Percentiles rank a stretch among this genome's conserved stretches.
These are phyloP conservation scores for Penicillium expansum DNA, from an alignment of 2,329 filamentous ascomycete species.

Conservation along the genomic window DNA sequence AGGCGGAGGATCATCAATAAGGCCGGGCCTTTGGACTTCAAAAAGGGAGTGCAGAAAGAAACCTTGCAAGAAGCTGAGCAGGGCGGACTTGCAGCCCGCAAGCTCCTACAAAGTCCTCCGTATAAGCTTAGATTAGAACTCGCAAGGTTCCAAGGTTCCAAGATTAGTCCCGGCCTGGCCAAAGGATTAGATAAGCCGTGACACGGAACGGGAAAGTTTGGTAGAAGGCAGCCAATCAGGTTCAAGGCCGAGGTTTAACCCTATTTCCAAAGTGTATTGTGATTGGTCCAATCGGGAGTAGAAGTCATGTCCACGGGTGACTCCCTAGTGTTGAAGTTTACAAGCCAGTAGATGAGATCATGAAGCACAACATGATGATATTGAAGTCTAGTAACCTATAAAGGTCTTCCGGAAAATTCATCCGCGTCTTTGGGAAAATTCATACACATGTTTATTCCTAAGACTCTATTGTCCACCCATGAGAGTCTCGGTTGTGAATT, in stretches of 20 bases:
- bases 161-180: background rate
- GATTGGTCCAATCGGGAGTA: background rate
- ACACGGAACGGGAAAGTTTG: background rate
- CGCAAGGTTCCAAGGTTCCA: background rate
- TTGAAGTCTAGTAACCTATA: no score
- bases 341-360: background rate
- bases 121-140: no score
- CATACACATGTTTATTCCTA: no score
- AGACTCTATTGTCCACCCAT: no score
- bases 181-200: background rate
- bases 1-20: background rate
- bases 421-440: no score
- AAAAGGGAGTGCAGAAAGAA: background rate
- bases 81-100: background rate
- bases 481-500: no score
- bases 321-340: background rate
- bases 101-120: no score
- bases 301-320: background rate
- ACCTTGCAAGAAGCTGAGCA: background rate
- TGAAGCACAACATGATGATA: background rate
- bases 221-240: background rate
- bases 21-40: background rate
- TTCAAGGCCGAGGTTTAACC: rapidly evolving
- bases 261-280: background rate
- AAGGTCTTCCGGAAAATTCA: no score